Conservation (phyloP, 768 basidiomycete species). For the Auriculariales sp. region DNA sequence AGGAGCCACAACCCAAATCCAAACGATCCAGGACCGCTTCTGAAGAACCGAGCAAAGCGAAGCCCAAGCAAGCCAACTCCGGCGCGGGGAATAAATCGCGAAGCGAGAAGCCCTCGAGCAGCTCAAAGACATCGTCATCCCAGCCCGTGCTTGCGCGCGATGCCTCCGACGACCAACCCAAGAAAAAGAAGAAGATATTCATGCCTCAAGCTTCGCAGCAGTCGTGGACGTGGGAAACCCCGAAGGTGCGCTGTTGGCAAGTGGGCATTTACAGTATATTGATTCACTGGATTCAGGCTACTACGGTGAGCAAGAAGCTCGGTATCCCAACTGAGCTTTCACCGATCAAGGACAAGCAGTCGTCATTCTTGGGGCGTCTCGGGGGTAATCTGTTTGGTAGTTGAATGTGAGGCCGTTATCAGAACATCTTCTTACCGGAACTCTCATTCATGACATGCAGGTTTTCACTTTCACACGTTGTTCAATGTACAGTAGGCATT, state of each 20-base stretch:
- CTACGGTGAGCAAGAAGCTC: constrained; percentile 27
- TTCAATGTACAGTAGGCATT: too few relatives aligned
- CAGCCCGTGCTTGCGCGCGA: too few relatives aligned
- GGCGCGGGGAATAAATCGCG: too few relatives aligned
- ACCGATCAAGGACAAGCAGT: constrained; percentile 46
- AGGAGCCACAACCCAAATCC: constrained; percentile 17
- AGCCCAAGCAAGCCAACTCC: neutral
- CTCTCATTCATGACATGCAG: too few relatives aligned
- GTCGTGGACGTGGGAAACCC: constrained; percentile 31
- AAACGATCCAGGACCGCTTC: constrained; percentile 9
- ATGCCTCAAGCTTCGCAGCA: constrained; percentile 17
- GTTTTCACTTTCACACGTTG: too few relatives aligned
- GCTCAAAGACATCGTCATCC: neutral
- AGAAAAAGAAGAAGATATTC: constrained; percentile 60
- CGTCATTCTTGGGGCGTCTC: too few relatives aligned
- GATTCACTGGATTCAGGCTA: neutral
- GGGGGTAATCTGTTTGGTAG: too few relatives aligned
- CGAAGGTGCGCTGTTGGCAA: neutral
- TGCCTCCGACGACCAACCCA: too few relatives aligned
- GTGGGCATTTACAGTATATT: neutral
- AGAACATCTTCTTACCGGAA: too few relatives aligned
- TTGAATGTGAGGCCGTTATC: too few relatives aligned
- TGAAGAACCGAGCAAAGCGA: constrained; percentile 13
- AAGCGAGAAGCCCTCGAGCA: constrained; percentile 5
- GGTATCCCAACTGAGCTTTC: constrained; percentile 55